Base-by-base conservation (phyloP, 805 yeast species). In the Ogataea trehaloabstinens region DNA sequence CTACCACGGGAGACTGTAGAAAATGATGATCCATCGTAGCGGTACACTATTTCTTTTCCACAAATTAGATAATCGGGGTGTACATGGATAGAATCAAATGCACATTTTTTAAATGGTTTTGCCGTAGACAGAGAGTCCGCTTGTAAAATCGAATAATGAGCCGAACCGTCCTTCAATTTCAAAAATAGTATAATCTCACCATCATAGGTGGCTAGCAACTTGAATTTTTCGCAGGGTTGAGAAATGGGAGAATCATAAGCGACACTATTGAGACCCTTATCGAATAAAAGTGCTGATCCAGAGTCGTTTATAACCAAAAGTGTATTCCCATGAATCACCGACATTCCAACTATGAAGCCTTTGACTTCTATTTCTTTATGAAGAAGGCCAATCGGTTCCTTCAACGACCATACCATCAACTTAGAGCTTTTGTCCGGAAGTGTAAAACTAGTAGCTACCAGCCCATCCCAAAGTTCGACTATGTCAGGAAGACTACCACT, bases 341-440 rank as follows among this genome's bases (percentile, higher is more conserved):
- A 48, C 11, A 51, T 27, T 3, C 52, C 49, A 16, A 57, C 31
- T 5, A 58, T 27, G 2, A 37, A 24, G 3, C 22, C 12, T 1
- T 35, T 35, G n/a, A 53, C 28, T 1, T 25, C 30, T 3, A 52
- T 6, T 22, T 57, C 58, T n/a, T 40, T 42, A 20, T 49, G 43
- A 16, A 56, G 40, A 15, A 38, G 37, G 0, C 44, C 41, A 7
- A 25, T 18, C 0, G 27, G 16, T 17, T 41, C 45, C 1, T 41
- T 48, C 5, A 35, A 13, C 8, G 48, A 34, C 61, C 61, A 56
- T 11, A 46, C 19, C 2, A 44, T 19, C 7, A 55, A 27, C 11
- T 43, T 42, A 1, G 53, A 46, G 3, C 31, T 28, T 2, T 30
- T 40, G 11, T 40, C 24, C 5, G 37, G 49, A 25, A 32, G 40